Evolutionary conservation across 345 rosid genomes (phyloP).

Genomic region (Lenwebbia sp.): DNA sequence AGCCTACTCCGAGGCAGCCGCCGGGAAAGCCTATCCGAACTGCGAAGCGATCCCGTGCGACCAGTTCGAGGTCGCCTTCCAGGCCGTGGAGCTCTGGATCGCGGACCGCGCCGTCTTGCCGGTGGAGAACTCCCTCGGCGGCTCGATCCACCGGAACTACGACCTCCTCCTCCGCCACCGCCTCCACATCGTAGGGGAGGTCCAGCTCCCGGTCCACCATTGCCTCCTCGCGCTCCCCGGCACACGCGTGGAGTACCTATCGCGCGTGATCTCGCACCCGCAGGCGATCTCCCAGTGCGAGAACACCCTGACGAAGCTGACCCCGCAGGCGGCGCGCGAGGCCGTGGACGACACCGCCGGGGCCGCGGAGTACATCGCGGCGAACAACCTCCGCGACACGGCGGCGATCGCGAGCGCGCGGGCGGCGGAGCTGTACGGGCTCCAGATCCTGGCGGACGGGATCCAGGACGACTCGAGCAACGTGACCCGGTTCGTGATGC

Average conservation of each 20-base stretch:
- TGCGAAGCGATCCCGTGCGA: slow-evolving; percentile 96
- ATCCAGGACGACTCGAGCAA: slow-evolving; percentile 40
- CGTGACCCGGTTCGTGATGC: slow-evolving; percentile 46
- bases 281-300: slow-evolving; percentile 96
- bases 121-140: slow-evolving; percentile 89
- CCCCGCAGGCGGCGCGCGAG: slow-evolving; percentile 72
- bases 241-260: slow-evolving; percentile 62
- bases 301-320: slow-evolving; percentile 66
- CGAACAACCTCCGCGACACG: slow-evolving; percentile 62
- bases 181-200: slow-evolving; percentile 96
- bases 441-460: slow-evolving; percentile 57
- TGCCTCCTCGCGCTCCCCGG: slow-evolving; percentile 93
- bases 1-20: slow-evolving; percentile 95
- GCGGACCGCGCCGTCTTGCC: slow-evolving; percentile 97
- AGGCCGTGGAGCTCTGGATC: slow-evolving; percentile 97
- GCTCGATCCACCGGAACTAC: slow-evolving; percentile 92
- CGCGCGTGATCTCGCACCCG: slow-evolving; percentile 91
- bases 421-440: slow-evolving; percentile 84
- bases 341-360: slow-evolving; percentile 95
- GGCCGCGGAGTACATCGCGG: slow-evolving; percentile 82
- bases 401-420: slow-evolving; percentile 94
- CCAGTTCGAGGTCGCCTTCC: slow-evolving; percentile 95
- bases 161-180: slow-evolving; percentile 96
- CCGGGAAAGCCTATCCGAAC: slow-evolving; percentile 91
- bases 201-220: slow-evolving; percentile 90